Evolutionary conservation across 345 rosid species (phyloP).

Genomic region (Gossypium anomalum): DNA sequence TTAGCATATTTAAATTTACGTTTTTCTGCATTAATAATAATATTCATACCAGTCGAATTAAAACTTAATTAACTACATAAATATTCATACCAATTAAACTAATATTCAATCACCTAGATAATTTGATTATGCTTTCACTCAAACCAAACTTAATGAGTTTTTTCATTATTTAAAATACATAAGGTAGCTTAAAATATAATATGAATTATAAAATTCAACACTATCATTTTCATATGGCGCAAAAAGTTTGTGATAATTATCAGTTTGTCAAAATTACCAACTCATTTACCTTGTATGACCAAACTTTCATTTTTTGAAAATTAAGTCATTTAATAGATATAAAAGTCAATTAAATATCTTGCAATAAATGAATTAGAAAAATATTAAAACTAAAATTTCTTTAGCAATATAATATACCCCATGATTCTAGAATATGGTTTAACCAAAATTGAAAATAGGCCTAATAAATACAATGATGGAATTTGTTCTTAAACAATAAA

Average conservation of each 20-base stretch:
- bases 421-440: not conserved
- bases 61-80: fast-evolving
- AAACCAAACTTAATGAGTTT: not conserved
- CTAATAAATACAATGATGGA: not conserved
- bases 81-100: too few species aligned
- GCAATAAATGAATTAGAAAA: not conserved
- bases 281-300: not conserved
- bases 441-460: not conserved
- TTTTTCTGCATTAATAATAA: fast-evolving
- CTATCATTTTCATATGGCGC: not conserved
- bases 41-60: too few species aligned
- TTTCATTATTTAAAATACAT: not conserved
- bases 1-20: fast-evolving
- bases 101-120: fast-evolving
- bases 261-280: not conserved
- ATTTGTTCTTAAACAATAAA: not conserved
- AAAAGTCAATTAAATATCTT: not conserved
- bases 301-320: not conserved
- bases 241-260: not conserved
- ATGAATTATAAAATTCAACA: not conserved
- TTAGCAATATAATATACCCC: not conserved
- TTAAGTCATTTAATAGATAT: too few species aligned
- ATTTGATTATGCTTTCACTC: not conserved
- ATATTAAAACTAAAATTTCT: not conserved
- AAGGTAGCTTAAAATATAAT: not conserved